Evolutionary conservation across 2,329 filamentous ascomycete genomes (phyloP).

Genomic region (Microdochium bolleyi): DNA sequence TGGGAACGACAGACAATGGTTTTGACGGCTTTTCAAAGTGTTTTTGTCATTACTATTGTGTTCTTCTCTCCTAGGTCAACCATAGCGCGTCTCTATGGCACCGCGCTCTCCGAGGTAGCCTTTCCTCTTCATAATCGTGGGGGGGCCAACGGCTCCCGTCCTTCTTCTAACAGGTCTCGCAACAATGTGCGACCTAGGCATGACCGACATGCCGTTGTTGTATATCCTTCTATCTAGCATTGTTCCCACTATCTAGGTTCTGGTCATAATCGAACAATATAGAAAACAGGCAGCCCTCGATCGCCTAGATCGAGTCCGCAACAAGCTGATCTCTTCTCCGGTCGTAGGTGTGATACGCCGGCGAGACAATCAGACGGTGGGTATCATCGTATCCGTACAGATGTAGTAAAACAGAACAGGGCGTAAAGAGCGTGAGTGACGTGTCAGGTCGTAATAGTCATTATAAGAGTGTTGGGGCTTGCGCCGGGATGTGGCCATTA

Average conservation of each 20-base stretch:
- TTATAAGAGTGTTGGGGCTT: not conserved
- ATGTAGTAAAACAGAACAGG: not conserved
- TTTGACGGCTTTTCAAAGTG: not conserved
- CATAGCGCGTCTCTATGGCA: not conserved
- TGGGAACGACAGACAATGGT: no score
- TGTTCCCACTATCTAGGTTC: not conserved
- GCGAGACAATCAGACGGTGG: not conserved
- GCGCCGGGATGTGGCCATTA: not conserved
- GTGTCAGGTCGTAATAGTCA: not conserved
- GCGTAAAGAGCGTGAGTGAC: constrained; percentile 1
- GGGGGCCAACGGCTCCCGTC: no score
- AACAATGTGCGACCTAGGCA: no score
- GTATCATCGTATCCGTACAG: not conserved
- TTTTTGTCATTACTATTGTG: not conserved
- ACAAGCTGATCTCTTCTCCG: not conserved
- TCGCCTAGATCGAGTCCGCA: not conserved
- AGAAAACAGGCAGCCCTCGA: not conserved
- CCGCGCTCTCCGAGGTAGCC: no score
- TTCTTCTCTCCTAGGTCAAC: not conserved
- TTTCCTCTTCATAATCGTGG: not conserved
- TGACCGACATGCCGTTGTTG: not conserved
- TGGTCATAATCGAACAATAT: not conserved
- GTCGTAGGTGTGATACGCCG: not conserved
- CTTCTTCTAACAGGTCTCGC: no score
- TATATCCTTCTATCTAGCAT: not conserved